Conservation (phyloP, 2,329 filamentous ascomycete genomes). For the Colletotrichum sp. region DNA sequence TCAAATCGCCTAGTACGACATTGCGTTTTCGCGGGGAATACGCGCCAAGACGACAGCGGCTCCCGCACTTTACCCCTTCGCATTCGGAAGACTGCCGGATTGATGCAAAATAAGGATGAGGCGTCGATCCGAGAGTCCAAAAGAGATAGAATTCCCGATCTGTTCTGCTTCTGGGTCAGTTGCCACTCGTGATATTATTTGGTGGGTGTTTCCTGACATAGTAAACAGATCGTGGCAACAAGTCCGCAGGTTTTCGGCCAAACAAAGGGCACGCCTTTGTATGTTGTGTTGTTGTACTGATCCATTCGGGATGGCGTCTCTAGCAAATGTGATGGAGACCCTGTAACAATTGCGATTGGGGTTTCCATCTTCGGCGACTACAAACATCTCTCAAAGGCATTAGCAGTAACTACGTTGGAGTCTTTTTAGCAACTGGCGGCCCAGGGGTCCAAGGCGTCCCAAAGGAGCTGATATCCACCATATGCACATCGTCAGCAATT, state of each 20-base stretch:
- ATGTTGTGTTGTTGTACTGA: too few species aligned
- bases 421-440: too few species aligned
- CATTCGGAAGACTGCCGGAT: neutral
- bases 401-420: too few species aligned
- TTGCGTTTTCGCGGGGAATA: neutral
- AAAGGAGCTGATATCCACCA: neutral
- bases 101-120: neutral
- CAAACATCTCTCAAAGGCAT: too few species aligned
- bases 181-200: rapidly evolving
- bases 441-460: neutral
- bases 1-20: neutral
- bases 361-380: too few species aligned
- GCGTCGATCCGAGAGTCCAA: neutral
- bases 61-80: neutral
- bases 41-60: neutral
- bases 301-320: too few species aligned
- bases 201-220: neutral
- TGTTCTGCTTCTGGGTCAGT: neutral
- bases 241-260: too few species aligned
- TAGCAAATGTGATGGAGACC: too few species aligned
- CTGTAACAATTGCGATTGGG: too few species aligned
- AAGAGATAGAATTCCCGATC: neutral
- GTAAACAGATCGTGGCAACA: neutral
- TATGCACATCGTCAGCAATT: neutral
- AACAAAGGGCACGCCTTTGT: neutral